Conservation (phyloP, 768 basidiomycete genomes). For the Tylopilus intermedius region DNA sequence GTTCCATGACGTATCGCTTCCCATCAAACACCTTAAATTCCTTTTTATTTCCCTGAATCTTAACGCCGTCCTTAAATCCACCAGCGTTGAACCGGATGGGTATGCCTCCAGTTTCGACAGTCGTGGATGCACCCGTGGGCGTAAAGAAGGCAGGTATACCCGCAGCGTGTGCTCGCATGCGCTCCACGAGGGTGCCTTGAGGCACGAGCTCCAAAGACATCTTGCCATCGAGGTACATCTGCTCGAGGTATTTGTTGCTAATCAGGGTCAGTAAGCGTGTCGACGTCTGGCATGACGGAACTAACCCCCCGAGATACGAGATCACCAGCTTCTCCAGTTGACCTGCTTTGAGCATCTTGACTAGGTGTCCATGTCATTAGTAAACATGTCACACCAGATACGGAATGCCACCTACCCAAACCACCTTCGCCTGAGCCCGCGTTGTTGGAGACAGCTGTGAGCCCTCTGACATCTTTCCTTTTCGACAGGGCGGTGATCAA, state of each 20-base stretch:
- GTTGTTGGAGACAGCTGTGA: slow-evolving; percentile 85
- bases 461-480: slow-evolving; percentile 59
- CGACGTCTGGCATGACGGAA: background rate
- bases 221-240: slow-evolving; percentile 69
- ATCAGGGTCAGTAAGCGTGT: background rate
- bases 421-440: slow-evolving; percentile 67
- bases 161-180: slow-evolving; percentile 77
- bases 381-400: background rate
- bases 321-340: slow-evolving; percentile 80
- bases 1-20: slow-evolving; percentile 71
- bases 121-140: slow-evolving; percentile 77
- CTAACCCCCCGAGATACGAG: slow-evolving; percentile 80
- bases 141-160: slow-evolving; percentile 89
- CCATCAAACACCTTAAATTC: slow-evolving; percentile 72
- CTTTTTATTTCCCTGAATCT: slow-evolving; percentile 65
- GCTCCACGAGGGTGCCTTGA: slow-evolving; percentile 87
- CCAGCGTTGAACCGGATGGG: slow-evolving; percentile 75
- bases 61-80: slow-evolving; percentile 60
- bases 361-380: slow-evolving; percentile 32
- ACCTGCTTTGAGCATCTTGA: slow-evolving; percentile 63
- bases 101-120: slow-evolving; percentile 69
- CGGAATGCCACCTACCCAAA: slow-evolving; percentile 43
- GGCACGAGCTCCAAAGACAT: slow-evolving; percentile 85
- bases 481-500: slow-evolving; percentile 69
- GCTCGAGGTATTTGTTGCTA: slow-evolving; percentile 82